phyloP scores from a whole-genome alignment of 2,329 filamentous ascomycete species.

The Xylaria polymorpha region DNA sequence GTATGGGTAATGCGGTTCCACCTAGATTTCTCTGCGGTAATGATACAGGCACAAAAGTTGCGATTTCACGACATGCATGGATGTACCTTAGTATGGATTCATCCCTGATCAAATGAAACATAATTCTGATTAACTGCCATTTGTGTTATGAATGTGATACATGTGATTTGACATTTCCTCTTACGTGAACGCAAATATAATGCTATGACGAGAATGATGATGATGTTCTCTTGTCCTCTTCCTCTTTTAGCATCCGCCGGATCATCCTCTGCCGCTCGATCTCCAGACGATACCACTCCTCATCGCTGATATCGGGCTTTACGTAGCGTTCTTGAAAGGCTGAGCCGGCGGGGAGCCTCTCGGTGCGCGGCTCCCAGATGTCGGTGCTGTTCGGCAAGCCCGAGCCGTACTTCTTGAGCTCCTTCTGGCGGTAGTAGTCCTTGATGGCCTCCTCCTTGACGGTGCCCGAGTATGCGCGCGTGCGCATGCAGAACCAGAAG shows the following conservation, averaged over 20 bases:
- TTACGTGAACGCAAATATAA: neutral
- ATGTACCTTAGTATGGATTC: conserved; percentile 49
- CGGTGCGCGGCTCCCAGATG: conserved; percentile 82
- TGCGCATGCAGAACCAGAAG: conserved; percentile 98
- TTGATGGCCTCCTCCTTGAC: conserved; percentile 71
- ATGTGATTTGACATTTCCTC: neutral
- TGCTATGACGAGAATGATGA: neutral
- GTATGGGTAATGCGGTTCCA: conserved; percentile 51
- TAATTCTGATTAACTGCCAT: conserved; percentile 2
- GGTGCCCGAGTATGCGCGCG: conserved; percentile 69
- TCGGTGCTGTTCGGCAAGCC: conserved; percentile 83
- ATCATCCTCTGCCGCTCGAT: conserved; percentile 45
- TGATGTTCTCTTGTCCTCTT: conserved; percentile 27
- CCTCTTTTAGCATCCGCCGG: conserved; percentile 38
- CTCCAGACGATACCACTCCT: conserved; percentile 56
- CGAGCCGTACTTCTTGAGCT: conserved; percentile 71
- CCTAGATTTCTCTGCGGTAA: conserved; percentile 52
- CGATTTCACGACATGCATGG: conserved; percentile 50
- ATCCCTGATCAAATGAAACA: conserved; percentile 13
- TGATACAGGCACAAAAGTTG: conserved; percentile 53
- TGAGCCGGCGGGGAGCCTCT: conserved; percentile 64
- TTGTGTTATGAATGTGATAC: conserved; percentile 6
- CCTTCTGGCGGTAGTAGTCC: conserved; percentile 75
- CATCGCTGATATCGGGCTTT: conserved; percentile 54
- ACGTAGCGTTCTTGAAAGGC: conserved; percentile 59